Conservation (phyloP, 1,284 basidiomycete species). For the Irpex sp. region DNA sequence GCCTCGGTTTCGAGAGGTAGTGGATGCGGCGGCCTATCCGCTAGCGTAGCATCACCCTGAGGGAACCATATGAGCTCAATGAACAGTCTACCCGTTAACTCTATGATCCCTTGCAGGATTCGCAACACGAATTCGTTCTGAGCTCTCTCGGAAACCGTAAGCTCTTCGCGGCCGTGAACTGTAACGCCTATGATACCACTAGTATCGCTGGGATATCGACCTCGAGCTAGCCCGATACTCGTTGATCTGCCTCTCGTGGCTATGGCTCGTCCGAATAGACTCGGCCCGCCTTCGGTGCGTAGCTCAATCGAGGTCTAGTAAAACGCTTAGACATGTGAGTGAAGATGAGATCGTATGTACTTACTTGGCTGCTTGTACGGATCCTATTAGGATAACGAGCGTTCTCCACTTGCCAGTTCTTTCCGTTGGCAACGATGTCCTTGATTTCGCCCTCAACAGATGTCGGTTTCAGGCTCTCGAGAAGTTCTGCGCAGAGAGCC, state of each 20-base stretch:
- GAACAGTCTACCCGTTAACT: background rate
- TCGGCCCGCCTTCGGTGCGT: background rate
- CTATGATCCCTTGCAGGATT: background rate
- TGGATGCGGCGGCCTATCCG: background rate
- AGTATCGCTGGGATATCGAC: background rate
- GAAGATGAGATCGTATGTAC: background rate
- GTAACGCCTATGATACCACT: constrained; percentile 8
- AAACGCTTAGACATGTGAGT: background rate
- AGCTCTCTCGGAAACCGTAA: constrained; percentile 10
- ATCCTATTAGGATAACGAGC: constrained; percentile 6
- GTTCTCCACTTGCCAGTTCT: background rate
- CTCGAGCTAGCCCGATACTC: background rate
- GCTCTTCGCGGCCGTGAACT: constrained; percentile 12
- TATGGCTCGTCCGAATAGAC: constrained; percentile 1
- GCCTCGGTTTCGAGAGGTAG: background rate
- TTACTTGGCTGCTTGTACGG: constrained; percentile 2
- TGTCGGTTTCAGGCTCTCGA: constrained; percentile 2
- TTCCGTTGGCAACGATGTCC: background rate
- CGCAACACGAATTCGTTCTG: constrained; percentile 11
- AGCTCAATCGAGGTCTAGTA: constrained; percentile 3
- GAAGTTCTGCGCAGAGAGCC: constrained; percentile 2
- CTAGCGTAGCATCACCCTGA: background rate
- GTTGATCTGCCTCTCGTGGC: background rate
- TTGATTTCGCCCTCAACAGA: constrained; percentile 6
- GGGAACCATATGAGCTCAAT: constrained; percentile 12